These are phyloP conservation scores for Globisporangium cystogenes DNA, from an alignment of 352 stramenopile species.

Conservation along the genomic window DNA sequence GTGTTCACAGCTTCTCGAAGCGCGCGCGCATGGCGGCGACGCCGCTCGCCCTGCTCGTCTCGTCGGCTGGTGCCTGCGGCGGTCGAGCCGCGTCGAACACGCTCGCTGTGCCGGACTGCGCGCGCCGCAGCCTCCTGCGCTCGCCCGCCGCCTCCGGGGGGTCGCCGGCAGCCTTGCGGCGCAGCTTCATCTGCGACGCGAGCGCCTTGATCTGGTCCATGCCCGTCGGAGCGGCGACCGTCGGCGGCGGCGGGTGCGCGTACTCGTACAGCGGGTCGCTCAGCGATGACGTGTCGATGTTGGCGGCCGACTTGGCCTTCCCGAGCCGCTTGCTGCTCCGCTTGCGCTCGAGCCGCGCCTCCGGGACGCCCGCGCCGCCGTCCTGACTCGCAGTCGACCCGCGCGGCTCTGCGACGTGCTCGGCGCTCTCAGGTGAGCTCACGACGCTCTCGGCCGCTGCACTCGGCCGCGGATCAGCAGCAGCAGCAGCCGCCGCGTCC, in stretches of 20 bases:
- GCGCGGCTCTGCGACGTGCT: neutral
- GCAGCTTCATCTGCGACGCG: slow-evolving; percentile 72
- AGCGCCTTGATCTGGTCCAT: slow-evolving; percentile 75
- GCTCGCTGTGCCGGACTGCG: slow-evolving; percentile 2
- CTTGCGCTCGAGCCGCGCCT: slow-evolving; percentile 11
- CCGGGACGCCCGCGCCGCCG: slow-evolving; percentile 1
- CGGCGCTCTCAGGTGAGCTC: neutral
- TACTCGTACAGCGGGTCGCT: slow-evolving; percentile 3
- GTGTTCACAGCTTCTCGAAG: slow-evolving; percentile 52
- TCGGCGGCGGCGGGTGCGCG: neutral
- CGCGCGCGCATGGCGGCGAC: slow-evolving; percentile 68
- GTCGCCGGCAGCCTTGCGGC: slow-evolving; percentile 20
- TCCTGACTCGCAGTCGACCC: slow-evolving; percentile 1
- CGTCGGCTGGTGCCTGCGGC: too few species aligned
- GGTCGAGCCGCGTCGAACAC: neutral
- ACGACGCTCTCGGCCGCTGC: neutral
- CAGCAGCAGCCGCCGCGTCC: neutral
- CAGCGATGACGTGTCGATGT: slow-evolving; percentile 50
- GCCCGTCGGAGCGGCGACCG: neutral
- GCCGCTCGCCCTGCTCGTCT: slow-evolving; percentile 22
- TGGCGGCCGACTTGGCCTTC: slow-evolving; percentile 52
- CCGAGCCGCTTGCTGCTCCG: slow-evolving; percentile 26
- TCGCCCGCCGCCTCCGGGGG: neutral
- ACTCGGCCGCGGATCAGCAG: neutral
- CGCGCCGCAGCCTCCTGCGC: slow-evolving; percentile 7